These are phyloP conservation scores for Coniferiporia sulphurascens DNA, from an alignment of 1,284 basidiomycete genomes.

Conservation along the genomic window DNA sequence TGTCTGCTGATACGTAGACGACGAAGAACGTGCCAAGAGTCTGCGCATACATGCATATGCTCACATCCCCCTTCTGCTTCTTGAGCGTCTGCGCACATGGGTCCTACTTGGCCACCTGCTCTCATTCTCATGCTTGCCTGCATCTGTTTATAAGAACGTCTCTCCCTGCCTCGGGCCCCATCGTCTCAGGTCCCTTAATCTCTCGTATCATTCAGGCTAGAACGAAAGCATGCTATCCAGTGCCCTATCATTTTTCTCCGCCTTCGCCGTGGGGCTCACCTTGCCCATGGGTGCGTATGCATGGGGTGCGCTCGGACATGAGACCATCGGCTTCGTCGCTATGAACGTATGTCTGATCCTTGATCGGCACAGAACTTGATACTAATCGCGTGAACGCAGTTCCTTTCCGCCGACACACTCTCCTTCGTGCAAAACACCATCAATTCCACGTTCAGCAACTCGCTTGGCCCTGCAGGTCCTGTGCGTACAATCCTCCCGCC, in stretches of 20 bases:
- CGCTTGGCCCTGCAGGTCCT: conserved; percentile 42
- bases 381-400: conserved; percentile 31
- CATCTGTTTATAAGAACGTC: no score
- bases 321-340: conserved; percentile 33
- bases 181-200: no score
- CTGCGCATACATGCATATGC: background rate
- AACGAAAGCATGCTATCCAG: background rate
- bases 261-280: background rate
- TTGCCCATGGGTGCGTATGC: conserved; percentile 20
- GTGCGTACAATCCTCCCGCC: conserved; percentile 25
- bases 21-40: background rate
- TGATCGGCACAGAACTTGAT: conserved; percentile 26
- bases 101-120: background rate
- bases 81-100: background rate
- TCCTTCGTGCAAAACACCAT: conserved; percentile 41
- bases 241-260: background rate
- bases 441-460: conserved; percentile 36
- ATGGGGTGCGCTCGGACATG: conserved; percentile 41
- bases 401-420: conserved; percentile 40
- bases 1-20: no score
- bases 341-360: conserved; percentile 6
- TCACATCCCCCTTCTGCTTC: background rate
- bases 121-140: no score
- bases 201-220: no score
- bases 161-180: no score